phyloP scores from a whole-genome alignment of 306 rosid genomes.

The Begonia peltatifolia region DNA sequence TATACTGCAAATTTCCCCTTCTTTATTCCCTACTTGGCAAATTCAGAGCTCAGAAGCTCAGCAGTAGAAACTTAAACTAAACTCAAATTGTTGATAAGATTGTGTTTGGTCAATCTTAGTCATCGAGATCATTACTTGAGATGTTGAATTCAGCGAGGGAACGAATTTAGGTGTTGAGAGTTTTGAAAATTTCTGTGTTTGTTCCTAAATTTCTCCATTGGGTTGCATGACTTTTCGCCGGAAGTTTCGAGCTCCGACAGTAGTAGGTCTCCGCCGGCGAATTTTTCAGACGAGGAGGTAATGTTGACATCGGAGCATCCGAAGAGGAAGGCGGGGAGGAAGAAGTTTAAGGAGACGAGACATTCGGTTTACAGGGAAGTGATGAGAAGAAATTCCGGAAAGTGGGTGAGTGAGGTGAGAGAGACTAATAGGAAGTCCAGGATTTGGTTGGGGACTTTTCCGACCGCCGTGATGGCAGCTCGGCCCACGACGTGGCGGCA shows the following conservation, averaged over 20 bases:
- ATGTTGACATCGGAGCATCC: conserved; percentile 38
- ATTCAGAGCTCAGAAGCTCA: too few species aligned
- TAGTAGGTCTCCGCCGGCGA: background rate
- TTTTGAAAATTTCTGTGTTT: too few species aligned
- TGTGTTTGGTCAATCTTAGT: too few species aligned
- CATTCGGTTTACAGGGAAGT: conserved; percentile 75
- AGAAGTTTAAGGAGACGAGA: conserved; percentile 80
- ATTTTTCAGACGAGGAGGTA: conserved; percentile 37
- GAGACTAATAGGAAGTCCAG: conserved; percentile 64
- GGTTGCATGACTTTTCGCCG: background rate
- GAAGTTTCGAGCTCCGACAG: conserved; percentile 21
- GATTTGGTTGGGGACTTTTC: conserved; percentile 66
- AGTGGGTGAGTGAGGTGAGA: conserved; percentile 72
- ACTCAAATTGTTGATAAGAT: too few species aligned
- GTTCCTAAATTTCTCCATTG: background rate
- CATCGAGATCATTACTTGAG: too few species aligned
- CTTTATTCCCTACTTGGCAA: too few species aligned
- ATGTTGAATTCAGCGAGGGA: too few species aligned
- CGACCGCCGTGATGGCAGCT: conserved; percentile 69
- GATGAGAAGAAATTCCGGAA: conserved; percentile 46
- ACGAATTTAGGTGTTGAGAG: too few species aligned
- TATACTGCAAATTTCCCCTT: too few species aligned
- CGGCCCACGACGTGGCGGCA: conserved; percentile 80
- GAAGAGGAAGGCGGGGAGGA: conserved; percentile 74
- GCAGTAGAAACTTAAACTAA: too few species aligned